Conservation (phyloP, 2,329 filamentous ascomycete species). For the Emericellopsis cladophorae region DNA sequence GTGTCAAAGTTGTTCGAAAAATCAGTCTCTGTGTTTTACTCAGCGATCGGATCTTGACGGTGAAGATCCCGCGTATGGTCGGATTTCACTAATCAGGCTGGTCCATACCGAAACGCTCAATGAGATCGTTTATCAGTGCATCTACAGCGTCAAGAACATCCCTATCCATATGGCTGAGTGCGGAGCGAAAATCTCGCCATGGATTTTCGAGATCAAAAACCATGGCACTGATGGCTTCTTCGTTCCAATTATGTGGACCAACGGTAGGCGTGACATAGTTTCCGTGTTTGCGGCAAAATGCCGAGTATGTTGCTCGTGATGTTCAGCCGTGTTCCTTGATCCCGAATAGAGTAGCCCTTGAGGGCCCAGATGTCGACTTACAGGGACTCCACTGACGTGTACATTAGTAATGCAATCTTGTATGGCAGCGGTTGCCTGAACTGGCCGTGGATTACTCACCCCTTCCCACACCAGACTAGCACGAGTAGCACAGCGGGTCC, state of each 20-base stretch:
- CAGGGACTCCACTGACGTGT: slow-evolving; percentile 13
- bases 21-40: not conserved
- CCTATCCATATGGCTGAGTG: not conserved
- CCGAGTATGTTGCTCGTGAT: slow-evolving; percentile 19
- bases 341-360: not conserved
- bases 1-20: not conserved
- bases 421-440: not conserved
- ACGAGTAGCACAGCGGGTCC: not conserved
- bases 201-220: slow-evolving; percentile 13
- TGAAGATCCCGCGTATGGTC: not conserved
- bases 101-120: slow-evolving; percentile 7
- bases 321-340: not conserved
- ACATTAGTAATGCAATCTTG: not conserved
- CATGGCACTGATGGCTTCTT: slow-evolving; percentile 26
- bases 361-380: slow-evolving; percentile 1
- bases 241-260: slow-evolving; percentile 28
- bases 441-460: not conserved
- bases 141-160: not conserved
- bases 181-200: slow-evolving; percentile 15
- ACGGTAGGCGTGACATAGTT: slow-evolving; percentile 12
- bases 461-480: not conserved
- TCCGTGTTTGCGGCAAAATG: slow-evolving; percentile 29
- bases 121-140: slow-evolving; percentile 1
- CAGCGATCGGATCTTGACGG: not conserved
- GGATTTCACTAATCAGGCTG: not conserved